A percentile compares a stretch with the other conserved stretches of the same genome.
phyloP scores from a whole-genome alignment of 768 basidiomycete genomes.

The Mycena haematopus region DNA sequence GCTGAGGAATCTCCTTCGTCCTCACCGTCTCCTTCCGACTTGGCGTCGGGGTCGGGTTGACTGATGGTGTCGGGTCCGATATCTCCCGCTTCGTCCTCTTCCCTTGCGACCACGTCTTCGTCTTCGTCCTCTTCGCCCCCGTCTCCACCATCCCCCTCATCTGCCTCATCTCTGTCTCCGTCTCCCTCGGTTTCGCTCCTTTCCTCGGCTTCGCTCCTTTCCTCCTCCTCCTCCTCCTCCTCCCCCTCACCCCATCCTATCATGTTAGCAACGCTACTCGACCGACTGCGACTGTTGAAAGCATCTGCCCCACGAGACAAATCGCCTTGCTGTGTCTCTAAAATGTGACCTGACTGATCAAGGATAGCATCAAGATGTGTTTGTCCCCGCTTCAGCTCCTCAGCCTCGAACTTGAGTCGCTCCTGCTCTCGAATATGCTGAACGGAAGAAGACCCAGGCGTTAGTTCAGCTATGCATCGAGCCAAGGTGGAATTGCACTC shows the following conservation, averaged over 20 bases:
- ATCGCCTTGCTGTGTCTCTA: conserved; percentile 84
- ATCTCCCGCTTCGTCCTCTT: conserved; percentile 25
- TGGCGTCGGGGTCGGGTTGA: conserved; percentile 8
- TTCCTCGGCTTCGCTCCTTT: conserved; percentile 38
- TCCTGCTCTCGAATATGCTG: conserved; percentile 80
- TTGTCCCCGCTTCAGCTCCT: conserved; percentile 80
- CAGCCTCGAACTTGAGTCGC: conserved; percentile 67
- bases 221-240: conserved; percentile 42
- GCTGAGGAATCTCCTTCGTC: conserved; percentile 1
- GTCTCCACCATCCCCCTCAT: conserved; percentile 34
- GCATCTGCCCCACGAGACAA: conserved; percentile 51
- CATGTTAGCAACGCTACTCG: conserved; percentile 51
- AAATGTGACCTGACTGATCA: conserved; percentile 84
- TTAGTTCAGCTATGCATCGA: neutral
- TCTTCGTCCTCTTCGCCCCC: conserved; percentile 36
- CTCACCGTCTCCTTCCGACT: conserved; percentile 41
- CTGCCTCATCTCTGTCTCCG: conserved; percentile 41
- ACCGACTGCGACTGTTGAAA: conserved; percentile 56
- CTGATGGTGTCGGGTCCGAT: neutral
- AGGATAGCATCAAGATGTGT: conserved; percentile 91
- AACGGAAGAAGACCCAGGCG: neutral
- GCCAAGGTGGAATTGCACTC: conserved; percentile 38
- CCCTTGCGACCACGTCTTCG: conserved; percentile 34
- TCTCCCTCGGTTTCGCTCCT: conserved; percentile 38
- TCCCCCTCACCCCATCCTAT: conserved; percentile 48